Percentiles rank a stretch among this genome's conserved stretches.
These are phyloP conservation scores for Populus hybrid DNA, from an alignment of 441 rosid species.

Conservation along the genomic window DNA sequence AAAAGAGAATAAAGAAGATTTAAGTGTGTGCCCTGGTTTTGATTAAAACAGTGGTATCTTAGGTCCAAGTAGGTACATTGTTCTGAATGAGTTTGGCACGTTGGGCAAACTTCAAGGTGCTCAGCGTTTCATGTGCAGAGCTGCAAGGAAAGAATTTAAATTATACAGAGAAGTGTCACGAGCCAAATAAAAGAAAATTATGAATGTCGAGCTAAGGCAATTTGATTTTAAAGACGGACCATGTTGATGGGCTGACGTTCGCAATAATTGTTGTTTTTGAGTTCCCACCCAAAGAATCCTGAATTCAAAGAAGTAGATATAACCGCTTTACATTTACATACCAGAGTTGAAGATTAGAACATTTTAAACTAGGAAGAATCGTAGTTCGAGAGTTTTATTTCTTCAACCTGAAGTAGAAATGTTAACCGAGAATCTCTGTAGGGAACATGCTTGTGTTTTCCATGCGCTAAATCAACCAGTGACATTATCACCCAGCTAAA, in stretches of 20 bases:
- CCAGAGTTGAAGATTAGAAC: conserved; percentile 8
- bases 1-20: conserved; percentile 22
- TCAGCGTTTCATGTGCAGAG: conserved; percentile 84
- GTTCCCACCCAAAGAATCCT: conserved; percentile 98
- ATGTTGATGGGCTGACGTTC: conserved; percentile 88
- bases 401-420: conserved; percentile 85
- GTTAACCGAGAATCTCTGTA: conserved; percentile 98
- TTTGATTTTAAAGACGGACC: conserved; percentile 43
- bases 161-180: not conserved
- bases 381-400: conserved; percentile 16
- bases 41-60: conserved; percentile 7
- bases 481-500: conserved; percentile 94
- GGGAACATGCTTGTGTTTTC: conserved; percentile 92
- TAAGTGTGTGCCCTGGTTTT: conserved; percentile 9
- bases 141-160: conserved; percentile 39
- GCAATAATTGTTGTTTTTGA: conserved; percentile 96
- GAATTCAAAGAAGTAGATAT: conserved; percentile 30
- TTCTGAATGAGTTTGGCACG: conserved; percentile 97
- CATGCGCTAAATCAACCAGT: conserved; percentile 93
- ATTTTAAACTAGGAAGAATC: not conserved
- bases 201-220: conserved; percentile 14
- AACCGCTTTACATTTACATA: conserved; percentile 17
- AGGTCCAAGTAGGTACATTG: conserved; percentile 47
- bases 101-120: conserved; percentile 95
- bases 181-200: not conserved